Percentiles rank a stretch among this genome's conserved stretches.
Evolutionary conservation across 1,139 yeast species (phyloP).

Genomic region (Geotrichum armillariae): DNA sequence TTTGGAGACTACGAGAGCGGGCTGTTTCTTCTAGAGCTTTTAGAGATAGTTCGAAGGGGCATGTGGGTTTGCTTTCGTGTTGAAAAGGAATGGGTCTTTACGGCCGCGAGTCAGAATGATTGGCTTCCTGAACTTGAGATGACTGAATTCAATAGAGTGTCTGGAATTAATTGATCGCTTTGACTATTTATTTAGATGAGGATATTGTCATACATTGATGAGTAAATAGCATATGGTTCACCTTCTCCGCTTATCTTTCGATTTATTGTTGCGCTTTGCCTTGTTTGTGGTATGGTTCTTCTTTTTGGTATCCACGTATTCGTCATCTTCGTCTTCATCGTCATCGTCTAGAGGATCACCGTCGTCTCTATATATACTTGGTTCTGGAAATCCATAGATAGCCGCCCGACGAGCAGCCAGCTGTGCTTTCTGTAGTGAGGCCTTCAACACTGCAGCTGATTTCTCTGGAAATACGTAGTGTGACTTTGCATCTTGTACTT

Average conservation of each 20-base stretch:
- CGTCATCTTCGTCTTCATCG: slow-evolving; percentile 14
- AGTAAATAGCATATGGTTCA: too few species aligned
- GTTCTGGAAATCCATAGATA: slow-evolving; percentile 25
- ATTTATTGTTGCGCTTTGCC: slow-evolving; percentile 39
- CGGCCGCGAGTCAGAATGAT: too few species aligned
- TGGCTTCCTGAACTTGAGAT: slow-evolving; percentile 6
- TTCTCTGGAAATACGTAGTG: slow-evolving; percentile 34
- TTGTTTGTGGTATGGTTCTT: slow-evolving; percentile 23
- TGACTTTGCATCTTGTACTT: slow-evolving; percentile 27
- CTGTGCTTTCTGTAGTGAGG: slow-evolving; percentile 38
- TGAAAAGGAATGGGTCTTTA: slow-evolving; percentile 63
- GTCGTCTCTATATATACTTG: slow-evolving; percentile 27
- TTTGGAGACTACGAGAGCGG: slow-evolving; percentile 56
- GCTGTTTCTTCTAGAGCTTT: slow-evolving; percentile 58
- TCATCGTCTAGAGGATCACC: slow-evolving; percentile 25
- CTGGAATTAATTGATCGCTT: too few species aligned
- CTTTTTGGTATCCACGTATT: background rate
- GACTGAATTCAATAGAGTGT: background rate
- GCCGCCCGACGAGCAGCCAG: slow-evolving; percentile 36
- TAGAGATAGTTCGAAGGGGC: slow-evolving; percentile 83
- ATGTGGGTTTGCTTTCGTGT: slow-evolving; percentile 85
- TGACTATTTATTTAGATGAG: too few species aligned
- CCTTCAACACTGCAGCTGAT: slow-evolving; percentile 38
- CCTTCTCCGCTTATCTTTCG: slow-evolving; percentile 83
- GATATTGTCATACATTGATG: too few species aligned